Evolutionary conservation across 1,284 basidiomycete species (phyloP).

Genomic region (Ustilago loliicola): DNA sequence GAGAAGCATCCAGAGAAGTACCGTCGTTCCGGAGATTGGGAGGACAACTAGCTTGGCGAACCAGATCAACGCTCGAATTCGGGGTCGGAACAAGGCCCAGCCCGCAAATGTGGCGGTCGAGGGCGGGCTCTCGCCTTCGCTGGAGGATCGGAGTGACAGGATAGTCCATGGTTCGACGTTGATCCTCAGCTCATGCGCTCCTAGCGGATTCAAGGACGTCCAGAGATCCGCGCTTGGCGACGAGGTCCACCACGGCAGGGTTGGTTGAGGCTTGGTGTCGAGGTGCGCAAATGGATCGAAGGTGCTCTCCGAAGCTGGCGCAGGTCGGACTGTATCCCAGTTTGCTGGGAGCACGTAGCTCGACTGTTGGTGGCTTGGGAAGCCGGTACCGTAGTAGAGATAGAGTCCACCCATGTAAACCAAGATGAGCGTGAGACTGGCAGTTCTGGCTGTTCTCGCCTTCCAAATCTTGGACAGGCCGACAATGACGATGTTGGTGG

Average conservation of each 20-base stretch:
- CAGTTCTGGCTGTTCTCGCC: conserved; percentile 82
- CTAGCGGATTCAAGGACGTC: conserved; percentile 82
- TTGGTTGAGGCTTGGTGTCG: conserved; percentile 16
- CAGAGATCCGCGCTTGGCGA: conserved; percentile 75
- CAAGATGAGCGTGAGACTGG: conserved; percentile 77
- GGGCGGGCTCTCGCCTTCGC: conserved; percentile 27
- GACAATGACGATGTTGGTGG: conserved; percentile 35
- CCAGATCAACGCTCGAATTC: conserved; percentile 76
- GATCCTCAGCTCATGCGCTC: conserved; percentile 80
- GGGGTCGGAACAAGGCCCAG: conserved; percentile 69
- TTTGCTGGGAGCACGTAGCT: conserved; percentile 38
- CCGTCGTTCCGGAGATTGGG: conserved; percentile 84
- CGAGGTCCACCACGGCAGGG: conserved; percentile 62
- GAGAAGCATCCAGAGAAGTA: conserved; percentile 81
- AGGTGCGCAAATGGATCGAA: conserved; percentile 63
- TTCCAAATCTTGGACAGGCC: conserved; percentile 43
- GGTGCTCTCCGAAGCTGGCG: conserved; percentile 14
- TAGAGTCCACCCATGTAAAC: conserved; percentile 63
- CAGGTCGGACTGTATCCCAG: conserved; percentile 27
- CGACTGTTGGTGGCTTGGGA: conserved; percentile 38
- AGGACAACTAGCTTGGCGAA: conserved; percentile 84
- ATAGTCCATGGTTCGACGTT: conserved; percentile 84
- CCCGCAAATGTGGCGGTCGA: conserved; percentile 71
- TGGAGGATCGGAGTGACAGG: conserved; percentile 76
- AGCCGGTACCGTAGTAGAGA: conserved; percentile 65